These are phyloP conservation scores for Carpinus viminea DNA, from an alignment of 306 rosid genomes.

Conservation along the genomic window DNA sequence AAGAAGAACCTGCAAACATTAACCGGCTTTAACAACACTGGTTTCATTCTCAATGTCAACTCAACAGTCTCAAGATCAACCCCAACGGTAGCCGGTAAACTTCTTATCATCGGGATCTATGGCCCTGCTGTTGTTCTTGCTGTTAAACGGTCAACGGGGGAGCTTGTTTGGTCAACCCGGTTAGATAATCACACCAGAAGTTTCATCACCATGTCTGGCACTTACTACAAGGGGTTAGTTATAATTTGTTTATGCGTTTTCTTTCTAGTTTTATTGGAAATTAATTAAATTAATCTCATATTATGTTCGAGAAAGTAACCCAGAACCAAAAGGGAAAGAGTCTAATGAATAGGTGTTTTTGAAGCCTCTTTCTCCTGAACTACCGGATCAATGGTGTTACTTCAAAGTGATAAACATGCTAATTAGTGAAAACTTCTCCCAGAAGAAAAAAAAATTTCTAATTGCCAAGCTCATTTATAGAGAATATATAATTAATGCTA, in stretches of 20 bases:
- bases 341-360: too few relatives aligned
- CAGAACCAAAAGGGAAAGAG: too few relatives aligned
- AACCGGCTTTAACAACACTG: slow-evolving; percentile 46
- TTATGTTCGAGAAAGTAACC: too few relatives aligned
- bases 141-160: slow-evolving; percentile 43
- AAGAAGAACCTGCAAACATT: slow-evolving; percentile 38
- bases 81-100: slow-evolving; percentile 41
- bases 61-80: slow-evolving; percentile 51
- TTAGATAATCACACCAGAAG: slow-evolving; percentile 32
- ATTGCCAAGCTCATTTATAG: background rate
- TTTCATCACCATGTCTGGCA: slow-evolving; percentile 62
- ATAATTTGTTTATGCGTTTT: background rate
- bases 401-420: background rate
- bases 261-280: too few relatives aligned
- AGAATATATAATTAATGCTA: background rate
- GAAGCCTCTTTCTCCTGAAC: background rate
- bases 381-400: background rate
- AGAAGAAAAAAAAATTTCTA: background rate
- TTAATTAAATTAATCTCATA: too few relatives aligned
- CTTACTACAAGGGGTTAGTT: slow-evolving; percentile 49
- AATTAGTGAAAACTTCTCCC: background rate
- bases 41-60: slow-evolving; percentile 33
- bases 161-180: slow-evolving; percentile 45
- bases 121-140: slow-evolving; percentile 61
- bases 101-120: slow-evolving; percentile 43